Evolutionary conservation across 1,139 yeast species (phyloP), one percentile per base, ranked within the genome.

Genomic region (Candida sp.): DNA sequence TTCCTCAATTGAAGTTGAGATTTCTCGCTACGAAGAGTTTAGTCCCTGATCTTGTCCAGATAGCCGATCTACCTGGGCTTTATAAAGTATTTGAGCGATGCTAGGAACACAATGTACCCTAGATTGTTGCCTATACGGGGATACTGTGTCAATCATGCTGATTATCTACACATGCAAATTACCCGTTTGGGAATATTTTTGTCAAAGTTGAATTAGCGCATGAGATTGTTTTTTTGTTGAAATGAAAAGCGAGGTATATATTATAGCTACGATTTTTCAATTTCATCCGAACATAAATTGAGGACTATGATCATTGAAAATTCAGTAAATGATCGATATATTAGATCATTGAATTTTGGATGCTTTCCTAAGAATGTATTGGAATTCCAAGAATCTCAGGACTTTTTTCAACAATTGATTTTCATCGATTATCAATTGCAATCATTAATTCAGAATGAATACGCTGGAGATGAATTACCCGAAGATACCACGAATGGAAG

Each of bases 21-120:
- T 77, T 90, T 32, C 59, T 89, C 19, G 96, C 95, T 0, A 79
- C 96, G 0, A 68, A 67, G 21, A 57, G 56, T 4, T 54, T 90
- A 29, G 52, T 64, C 2, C 59, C 71, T 21, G 84, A 81, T 46
- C 80, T 90, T 5, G 77, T 87, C 2, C 96, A 93, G 60, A 81
- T 95, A 36, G 98, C 99, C 0, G 91, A 86, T 58, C 67, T 95
- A 35, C 98, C 98, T 1, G 96, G 96, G 0, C 66, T 95, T 43
- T 95, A 95, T 63, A 80, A 75, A 55, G 96, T 95, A 4, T 93
- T 93, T 69, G 99, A 93, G 65, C 73, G 99, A 57, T 93, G 99
- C 58, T 90, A 40, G 44, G 7, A 38, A n/a, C 22, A 12, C 36
- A 35, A 39, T 25, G 9, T 35, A 22, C 4, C 15, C 29, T 35